Conservation (phyloP, 768 basidiomycete genomes). For the Leccinum disarticulatum region DNA sequence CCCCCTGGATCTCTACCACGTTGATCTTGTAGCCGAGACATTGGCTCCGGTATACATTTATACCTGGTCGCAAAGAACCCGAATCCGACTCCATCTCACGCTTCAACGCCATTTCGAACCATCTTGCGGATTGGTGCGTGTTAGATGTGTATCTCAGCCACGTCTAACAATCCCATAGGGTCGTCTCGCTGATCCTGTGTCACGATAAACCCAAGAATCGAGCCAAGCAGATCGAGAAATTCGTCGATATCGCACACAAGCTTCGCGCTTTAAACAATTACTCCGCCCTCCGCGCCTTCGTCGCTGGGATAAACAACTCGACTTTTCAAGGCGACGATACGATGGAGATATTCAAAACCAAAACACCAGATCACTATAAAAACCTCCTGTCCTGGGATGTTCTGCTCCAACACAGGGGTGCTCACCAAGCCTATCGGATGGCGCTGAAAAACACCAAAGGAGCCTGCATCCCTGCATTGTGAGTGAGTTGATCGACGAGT, state of each 20-base stretch:
- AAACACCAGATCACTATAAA: constrained; percentile 69
- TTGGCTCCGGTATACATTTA: constrained; percentile 79
- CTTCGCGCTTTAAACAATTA: constrained; percentile 89
- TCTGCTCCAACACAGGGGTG: constrained; percentile 75
- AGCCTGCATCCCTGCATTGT: constrained; percentile 86
- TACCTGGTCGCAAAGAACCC: constrained; percentile 62
- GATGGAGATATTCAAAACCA: constrained; percentile 68
- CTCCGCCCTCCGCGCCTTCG: constrained; percentile 86
- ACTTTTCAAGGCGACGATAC: constrained; percentile 77
- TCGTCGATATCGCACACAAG: constrained; percentile 79
- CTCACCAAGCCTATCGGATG: constrained; percentile 89
- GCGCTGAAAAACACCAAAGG: constrained; percentile 84
- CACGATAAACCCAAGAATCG: constrained; percentile 77
- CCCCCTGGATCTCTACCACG: not conserved
- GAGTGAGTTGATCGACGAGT: constrained; percentile 26
- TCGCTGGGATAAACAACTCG: constrained; percentile 89
- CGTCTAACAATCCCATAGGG: constrained; percentile 51
- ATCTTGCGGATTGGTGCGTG: constrained; percentile 77
- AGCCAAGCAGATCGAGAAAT: constrained; percentile 82
- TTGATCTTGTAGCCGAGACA: constrained; percentile 66
- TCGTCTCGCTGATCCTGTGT: constrained; percentile 85
- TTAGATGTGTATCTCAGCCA: not conserved
- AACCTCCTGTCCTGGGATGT: constrained; percentile 81
- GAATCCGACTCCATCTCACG: constrained; percentile 68
- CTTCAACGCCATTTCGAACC: constrained; percentile 78